phyloP scores from a whole-genome alignment of 2,329 filamentous ascomycete species.

The Ramichloridium luteum region DNA sequence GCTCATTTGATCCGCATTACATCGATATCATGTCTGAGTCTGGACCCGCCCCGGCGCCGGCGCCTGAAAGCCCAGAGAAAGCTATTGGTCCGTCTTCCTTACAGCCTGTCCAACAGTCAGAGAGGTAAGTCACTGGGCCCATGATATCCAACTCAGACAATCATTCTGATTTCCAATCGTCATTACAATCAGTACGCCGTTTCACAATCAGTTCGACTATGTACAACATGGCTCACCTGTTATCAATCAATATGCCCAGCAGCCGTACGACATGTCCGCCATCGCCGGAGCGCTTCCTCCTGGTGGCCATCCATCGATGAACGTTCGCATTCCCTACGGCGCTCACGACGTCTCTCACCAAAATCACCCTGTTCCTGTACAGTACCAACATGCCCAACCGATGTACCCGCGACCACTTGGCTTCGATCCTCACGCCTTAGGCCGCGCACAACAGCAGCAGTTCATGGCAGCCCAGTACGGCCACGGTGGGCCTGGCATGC shows the following conservation, averaged over 20 bases:
- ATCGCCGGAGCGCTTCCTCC: slow-evolving; percentile 11
- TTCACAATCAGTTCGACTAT: slow-evolving; percentile 14
- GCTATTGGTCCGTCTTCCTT: too few species aligned
- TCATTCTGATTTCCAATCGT: not conserved
- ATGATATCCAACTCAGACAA: too few species aligned
- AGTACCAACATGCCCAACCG: slow-evolving; percentile 7
- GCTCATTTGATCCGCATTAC: too few species aligned
- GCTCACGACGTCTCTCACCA: slow-evolving; percentile 7
- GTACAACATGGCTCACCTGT: slow-evolving; percentile 9
- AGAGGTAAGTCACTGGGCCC: slow-evolving; percentile 9
- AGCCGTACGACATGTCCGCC: slow-evolving; percentile 12
- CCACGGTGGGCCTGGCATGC: slow-evolving; percentile 8
- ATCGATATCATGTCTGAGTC: too few species aligned
- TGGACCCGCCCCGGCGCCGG: too few species aligned
- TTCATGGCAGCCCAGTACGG: slow-evolving; percentile 12
- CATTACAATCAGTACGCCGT: slow-evolving; percentile 9
- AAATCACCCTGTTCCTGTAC: too few species aligned
- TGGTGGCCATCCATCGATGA: slow-evolving; percentile 6
- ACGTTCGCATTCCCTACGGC: slow-evolving; percentile 8
- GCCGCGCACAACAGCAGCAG: slow-evolving; percentile 15
- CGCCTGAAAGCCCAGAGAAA: too few species aligned
- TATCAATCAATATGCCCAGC: slow-evolving; percentile 10
- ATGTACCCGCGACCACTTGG: slow-evolving; percentile 14
- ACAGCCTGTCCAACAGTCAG: too few species aligned
- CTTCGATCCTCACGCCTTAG: slow-evolving; percentile 10